phyloP scores from a whole-genome alignment of 208 protist genomes.

The Leptomonas seymouri region DNA sequence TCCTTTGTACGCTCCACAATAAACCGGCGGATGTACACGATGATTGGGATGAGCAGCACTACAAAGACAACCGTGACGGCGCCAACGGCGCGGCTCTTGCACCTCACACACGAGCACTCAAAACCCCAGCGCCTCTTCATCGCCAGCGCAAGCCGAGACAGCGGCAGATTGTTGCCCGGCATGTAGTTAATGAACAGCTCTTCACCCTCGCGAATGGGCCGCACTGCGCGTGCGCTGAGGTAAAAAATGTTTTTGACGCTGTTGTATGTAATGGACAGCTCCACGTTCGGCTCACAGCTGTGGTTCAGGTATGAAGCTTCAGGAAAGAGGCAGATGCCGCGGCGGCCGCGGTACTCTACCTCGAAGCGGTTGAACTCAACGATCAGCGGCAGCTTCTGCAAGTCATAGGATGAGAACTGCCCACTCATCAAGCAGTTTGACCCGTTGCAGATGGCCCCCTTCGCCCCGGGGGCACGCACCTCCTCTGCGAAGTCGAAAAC shows the following conservation, averaged over 20 bases:
- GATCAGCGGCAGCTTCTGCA: slow-evolving; percentile 85
- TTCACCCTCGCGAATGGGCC: slow-evolving; percentile 75
- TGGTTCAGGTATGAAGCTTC: slow-evolving; percentile 88
- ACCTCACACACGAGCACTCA: slow-evolving; percentile 81
- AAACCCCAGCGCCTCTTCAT: slow-evolving; percentile 88
- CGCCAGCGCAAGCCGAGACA: slow-evolving; percentile 72
- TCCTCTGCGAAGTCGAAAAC: slow-evolving; percentile 87
- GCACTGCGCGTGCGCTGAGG: slow-evolving; percentile 68
- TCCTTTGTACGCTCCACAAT: slow-evolving; percentile 66
- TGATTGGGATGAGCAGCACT: slow-evolving; percentile 58
- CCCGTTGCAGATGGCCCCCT: slow-evolving; percentile 65
- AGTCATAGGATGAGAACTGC: slow-evolving; percentile 81
- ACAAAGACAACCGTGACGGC: slow-evolving; percentile 72
- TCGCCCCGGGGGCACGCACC: slow-evolving; percentile 60
- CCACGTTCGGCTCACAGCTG: slow-evolving; percentile 84
- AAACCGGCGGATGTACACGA: slow-evolving; percentile 62
- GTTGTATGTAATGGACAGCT: slow-evolving; percentile 77
- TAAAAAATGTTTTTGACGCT: slow-evolving; percentile 75
- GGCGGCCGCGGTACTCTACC: slow-evolving; percentile 78
- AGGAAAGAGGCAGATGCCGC: slow-evolving; percentile 81
- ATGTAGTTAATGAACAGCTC: slow-evolving; percentile 89
- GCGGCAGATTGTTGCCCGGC: slow-evolving; percentile 77
- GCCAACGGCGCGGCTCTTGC: slow-evolving; percentile 75
- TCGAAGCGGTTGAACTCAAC: slow-evolving; percentile 89
- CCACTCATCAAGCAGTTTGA: slow-evolving; percentile 70